These are phyloP conservation scores for Saccharomycopsis sp. DNA, from an alignment of 805 yeast genomes.

Conservation along the genomic window DNA sequence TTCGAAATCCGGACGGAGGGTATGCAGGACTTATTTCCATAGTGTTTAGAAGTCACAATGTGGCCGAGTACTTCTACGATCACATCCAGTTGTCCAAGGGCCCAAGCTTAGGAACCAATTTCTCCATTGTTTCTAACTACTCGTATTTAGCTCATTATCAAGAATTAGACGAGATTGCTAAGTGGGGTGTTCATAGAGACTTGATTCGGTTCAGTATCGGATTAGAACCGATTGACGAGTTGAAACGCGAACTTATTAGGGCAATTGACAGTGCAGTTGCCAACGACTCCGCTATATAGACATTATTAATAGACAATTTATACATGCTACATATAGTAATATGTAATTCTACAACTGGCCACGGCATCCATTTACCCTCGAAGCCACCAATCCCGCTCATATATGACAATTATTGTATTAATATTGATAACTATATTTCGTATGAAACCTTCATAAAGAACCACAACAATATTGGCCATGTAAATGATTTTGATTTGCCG, in stretches of 20 bases:
- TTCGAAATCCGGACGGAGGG: constrained; percentile 68
- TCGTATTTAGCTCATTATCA: constrained; percentile 78
- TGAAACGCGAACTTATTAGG: constrained; percentile 41
- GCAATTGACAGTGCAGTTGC: constrained; percentile 42
- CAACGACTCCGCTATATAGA: too few relatives aligned
- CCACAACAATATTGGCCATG: neutral
- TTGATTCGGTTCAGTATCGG: constrained; percentile 82
- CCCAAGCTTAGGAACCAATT: constrained; percentile 86
- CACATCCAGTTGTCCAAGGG: constrained; percentile 69
- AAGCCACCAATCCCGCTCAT: too few relatives aligned
- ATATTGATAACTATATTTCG: neutral
- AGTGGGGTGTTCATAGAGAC: constrained; percentile 77
- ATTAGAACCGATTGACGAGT: constrained; percentile 60
- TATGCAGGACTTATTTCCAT: constrained; percentile 84
- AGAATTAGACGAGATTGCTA: constrained; percentile 71
- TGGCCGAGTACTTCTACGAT: constrained; percentile 72
- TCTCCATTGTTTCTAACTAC: constrained; percentile 86
- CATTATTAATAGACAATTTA: too few relatives aligned
- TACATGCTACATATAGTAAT: too few relatives aligned
- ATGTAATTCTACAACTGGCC: too few relatives aligned
- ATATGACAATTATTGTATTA: constrained; percentile 1
- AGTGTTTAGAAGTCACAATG: constrained; percentile 54
- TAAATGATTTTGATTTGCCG: neutral
- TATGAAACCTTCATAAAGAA: constrained; percentile 1
- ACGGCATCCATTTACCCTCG: too few relatives aligned